Conservation (phyloP, 441 rosid genomes). For the Erysimum pusillum region DNA sequence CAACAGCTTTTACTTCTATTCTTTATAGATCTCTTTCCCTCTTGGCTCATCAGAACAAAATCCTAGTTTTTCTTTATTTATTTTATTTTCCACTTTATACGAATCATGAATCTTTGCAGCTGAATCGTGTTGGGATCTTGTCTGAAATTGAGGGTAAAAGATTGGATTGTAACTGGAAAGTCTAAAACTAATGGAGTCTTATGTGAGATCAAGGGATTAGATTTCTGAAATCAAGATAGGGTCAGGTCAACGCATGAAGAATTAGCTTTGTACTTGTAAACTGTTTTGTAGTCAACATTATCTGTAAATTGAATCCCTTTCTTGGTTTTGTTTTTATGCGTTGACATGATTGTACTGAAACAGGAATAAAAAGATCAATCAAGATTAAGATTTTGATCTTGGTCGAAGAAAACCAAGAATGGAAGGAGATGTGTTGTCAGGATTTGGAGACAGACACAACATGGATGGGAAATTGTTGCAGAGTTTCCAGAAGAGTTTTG, state of each 20-base stretch:
- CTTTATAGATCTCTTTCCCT: conserved; percentile 41
- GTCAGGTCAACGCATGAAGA: conserved; percentile 31
- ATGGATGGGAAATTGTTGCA: conserved; percentile 75
- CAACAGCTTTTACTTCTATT: conserved; percentile 14
- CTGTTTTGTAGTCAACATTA: conserved; percentile 27
- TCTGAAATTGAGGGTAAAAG: conserved; percentile 6
- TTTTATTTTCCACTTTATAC: not conserved
- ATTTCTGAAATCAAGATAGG: conserved; percentile 26
- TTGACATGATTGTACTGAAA: conserved; percentile 5
- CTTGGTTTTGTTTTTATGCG: not conserved
- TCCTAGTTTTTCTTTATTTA: not conserved
- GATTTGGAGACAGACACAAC: conserved; percentile 68
- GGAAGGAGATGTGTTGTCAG: conserved; percentile 81
- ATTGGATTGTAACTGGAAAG: conserved; percentile 15
- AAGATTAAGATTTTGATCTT: conserved; percentile 34
- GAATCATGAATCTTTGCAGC: conserved; percentile 22
- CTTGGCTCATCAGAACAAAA: conserved; percentile 33
- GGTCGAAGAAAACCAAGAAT: conserved; percentile 34
- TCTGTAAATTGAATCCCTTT: conserved; percentile 4
- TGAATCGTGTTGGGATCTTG: conserved; percentile 31
- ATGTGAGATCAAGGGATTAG: conserved; percentile 23
- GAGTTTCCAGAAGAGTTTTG: conserved; percentile 80
- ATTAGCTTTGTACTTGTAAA: conserved; percentile 16
- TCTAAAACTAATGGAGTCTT: conserved; percentile 12
- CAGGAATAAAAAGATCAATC: conserved; percentile 31